Percentiles rank a stretch among this genome's conserved stretches.
Conservation (phyloP, 2,329 filamentous ascomycete genomes). For the Myriosclerotinia duriaeana region DNA sequence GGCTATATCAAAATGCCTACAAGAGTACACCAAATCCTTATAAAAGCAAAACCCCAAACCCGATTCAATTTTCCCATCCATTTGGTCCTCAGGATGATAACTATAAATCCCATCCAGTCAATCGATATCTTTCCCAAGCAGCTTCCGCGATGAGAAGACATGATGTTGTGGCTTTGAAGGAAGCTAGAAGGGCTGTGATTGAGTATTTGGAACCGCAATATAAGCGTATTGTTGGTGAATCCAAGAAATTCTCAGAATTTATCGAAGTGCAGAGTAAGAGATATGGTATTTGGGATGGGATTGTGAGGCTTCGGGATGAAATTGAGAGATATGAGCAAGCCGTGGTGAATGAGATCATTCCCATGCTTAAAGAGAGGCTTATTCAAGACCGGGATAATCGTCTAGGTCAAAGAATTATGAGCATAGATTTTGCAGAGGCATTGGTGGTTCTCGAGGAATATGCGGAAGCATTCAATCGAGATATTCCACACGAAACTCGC, state of each 20-base stretch:
- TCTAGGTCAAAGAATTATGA: not conserved
- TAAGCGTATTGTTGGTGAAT: not conserved
- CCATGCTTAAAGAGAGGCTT: not conserved
- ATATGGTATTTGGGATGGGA: constrained; percentile 1
- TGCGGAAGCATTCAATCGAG: constrained; percentile 13
- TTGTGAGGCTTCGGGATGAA: not conserved
- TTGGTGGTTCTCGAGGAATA: constrained; percentile 13
- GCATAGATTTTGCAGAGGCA: not conserved
- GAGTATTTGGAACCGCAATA: constrained; percentile 23
- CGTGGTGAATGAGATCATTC: accelerated
- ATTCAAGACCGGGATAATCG: not conserved
- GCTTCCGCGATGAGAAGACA: not conserved
- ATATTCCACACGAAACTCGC: constrained; percentile 11
- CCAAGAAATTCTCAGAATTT: not conserved
- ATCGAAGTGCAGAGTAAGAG: not conserved
- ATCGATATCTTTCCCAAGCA: not conserved
- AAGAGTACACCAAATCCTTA: not conserved
- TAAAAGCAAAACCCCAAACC: not conserved
- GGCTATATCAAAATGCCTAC: not conserved
- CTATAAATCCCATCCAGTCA: not conserved
- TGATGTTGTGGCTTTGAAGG: not conserved
- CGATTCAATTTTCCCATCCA: not conserved
- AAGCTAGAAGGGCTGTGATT: not conserved
- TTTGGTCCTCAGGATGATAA: not conserved
- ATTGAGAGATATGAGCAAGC: not conserved